Evolutionary conservation across 306 rosid genomes (phyloP).

Genomic region (Spatholobus suberectus): DNA sequence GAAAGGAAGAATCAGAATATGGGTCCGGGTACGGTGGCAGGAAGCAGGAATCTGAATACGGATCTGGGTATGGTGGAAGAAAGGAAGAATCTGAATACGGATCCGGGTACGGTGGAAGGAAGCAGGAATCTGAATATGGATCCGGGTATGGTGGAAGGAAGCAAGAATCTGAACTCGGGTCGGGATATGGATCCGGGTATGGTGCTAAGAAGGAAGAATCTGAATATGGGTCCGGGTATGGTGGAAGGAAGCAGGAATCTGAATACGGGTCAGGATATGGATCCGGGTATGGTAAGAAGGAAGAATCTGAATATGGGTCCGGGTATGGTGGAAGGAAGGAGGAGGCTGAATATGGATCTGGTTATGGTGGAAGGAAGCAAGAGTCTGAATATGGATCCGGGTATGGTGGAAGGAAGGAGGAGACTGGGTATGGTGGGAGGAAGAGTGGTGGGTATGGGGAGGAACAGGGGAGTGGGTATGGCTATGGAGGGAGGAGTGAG

Average conservation of each 20-base stretch:
- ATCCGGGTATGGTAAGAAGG: background rate
- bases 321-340: background rate
- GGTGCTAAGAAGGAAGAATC: background rate
- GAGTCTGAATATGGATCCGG: background rate
- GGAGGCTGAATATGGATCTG: background rate
- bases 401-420: background rate
- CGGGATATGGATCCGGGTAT: slow-evolving; percentile 20
- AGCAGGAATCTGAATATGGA: slow-evolving; percentile 37
- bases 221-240: background rate
- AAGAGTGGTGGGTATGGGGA: slow-evolving; percentile 19
- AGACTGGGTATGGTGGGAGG: background rate
- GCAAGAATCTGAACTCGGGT: slow-evolving; percentile 25
- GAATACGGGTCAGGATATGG: background rate
- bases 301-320: background rate
- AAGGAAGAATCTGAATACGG: slow-evolving; percentile 31
- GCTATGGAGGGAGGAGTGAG: slow-evolving; percentile 29
- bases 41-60: slow-evolving; percentile 20
- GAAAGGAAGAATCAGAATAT: background rate
- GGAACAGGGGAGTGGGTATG: slow-evolving; percentile 25
- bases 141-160: slow-evolving; percentile 19
- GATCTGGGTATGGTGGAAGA: slow-evolving; percentile 33
- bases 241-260: background rate
- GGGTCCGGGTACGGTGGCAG: slow-evolving; percentile 11
- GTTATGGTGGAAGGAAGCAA: background rate
- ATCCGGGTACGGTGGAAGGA: slow-evolving; percentile 35